phyloP scores from a whole-genome alignment of 2,329 filamentous ascomycete genomes.

The Cytospora mali region DNA sequence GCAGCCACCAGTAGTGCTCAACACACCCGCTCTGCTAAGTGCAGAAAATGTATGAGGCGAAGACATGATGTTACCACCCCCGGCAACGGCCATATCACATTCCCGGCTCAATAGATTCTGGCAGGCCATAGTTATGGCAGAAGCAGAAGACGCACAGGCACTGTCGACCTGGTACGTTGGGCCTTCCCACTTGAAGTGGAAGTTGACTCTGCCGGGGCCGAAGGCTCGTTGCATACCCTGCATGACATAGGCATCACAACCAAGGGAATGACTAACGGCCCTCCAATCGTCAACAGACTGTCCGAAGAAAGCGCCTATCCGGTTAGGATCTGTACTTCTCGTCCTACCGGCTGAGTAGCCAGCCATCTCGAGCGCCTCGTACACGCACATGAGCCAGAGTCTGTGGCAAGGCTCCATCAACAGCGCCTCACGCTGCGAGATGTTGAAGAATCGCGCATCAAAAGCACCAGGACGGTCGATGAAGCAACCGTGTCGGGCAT shows the following conservation, averaged over 20 bases:
- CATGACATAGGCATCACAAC: constrained; percentile 43
- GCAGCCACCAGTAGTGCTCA: constrained; percentile 38
- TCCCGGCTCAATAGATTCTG: constrained; percentile 35
- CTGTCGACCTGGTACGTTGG: constrained; percentile 39
- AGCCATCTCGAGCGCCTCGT: constrained; percentile 41
- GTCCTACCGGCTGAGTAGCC: constrained; percentile 31
- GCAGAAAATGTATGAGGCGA: constrained; percentile 32
- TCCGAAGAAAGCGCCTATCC: constrained; percentile 44
- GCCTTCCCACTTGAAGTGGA: constrained; percentile 42
- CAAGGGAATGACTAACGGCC: constrained; percentile 21
- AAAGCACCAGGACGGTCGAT: constrained; percentile 36
- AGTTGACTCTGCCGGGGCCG: constrained; percentile 36
- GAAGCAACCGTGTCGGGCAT: constrained; percentile 29
- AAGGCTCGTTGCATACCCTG: constrained; percentile 37
- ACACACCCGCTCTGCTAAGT: constrained; percentile 37
- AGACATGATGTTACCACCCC: constrained; percentile 37
- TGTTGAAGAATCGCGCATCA: constrained; percentile 47
- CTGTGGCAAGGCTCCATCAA: constrained; percentile 46
- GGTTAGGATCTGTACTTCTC: constrained; percentile 10
- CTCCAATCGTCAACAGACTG: constrained; percentile 30
- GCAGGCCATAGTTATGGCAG: constrained; percentile 43
- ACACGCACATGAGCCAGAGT: constrained; percentile 43
- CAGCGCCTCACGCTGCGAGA: constrained; percentile 40
- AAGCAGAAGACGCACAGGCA: constrained; percentile 43
- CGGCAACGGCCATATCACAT: constrained; percentile 37